Base-by-base conservation (phyloP, 1,284 basidiomycete genomes). In the Apiotrichum sp. region DNA sequence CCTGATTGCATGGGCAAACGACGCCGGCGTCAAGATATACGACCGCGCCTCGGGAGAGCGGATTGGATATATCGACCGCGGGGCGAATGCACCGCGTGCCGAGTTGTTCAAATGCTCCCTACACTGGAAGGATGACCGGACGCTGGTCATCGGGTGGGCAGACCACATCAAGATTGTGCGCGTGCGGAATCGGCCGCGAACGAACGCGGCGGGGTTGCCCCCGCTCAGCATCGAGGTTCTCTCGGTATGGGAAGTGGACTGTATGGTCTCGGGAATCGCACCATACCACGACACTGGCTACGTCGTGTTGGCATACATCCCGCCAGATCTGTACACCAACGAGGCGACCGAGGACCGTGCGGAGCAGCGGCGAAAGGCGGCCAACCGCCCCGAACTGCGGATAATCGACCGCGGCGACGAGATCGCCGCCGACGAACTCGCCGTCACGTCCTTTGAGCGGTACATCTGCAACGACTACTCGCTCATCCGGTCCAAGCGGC, bases 1-100 rank as follows among this genome's bases (percentile, higher is more conserved):
- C 53, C 80, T 97, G 33, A 91, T 98, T 58, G 93, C 92, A 0
- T 99, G 96, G 96, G 92, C 95, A 1, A 96, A 93, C 66, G 96
- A 98, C 73, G 70, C 86, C 43, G 96, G 96, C 22, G 88, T 98
- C 53, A 92, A 93, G 69, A 87, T 99, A 50, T 95, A 93, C 70
- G 93, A 98, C 71, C 87, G 85, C 0, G 77, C 79, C 2, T 87
- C 88, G 0, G 84, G 87, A 63, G 84, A 86, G 41, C 84, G 89
- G 6, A 88, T 99, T 57, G 88, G 88, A 1, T 92, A 84, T 73
- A 91, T 98, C 58, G 87, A 93, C 70, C 81, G 93, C 42, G 86
- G 88, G 3, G 70, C 82, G 0, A 83, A 87, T 58, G 86, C 89
- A 57, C 92, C 93, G 1, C 83, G 95, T 40, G 86, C 92, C 0